Evolutionary conservation across 768 basidiomycete species (phyloP).

Genomic region (Xerocomellus chrysenteron): DNA sequence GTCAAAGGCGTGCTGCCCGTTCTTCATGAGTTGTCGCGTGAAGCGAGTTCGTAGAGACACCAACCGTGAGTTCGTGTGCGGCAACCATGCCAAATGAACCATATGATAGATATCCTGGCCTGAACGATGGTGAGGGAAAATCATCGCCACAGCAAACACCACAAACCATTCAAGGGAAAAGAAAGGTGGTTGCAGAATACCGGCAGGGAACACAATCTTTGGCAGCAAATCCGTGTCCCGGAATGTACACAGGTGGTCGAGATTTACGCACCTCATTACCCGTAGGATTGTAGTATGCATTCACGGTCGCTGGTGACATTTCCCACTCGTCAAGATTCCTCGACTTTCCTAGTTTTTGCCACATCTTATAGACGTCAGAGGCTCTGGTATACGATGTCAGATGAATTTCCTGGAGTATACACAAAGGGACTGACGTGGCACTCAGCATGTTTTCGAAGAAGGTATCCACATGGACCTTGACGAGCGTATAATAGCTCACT

Average conservation of each 20-base stretch:
- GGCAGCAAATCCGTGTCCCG: neutral
- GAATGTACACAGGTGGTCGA: neutral
- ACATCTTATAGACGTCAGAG: conserved; percentile 63
- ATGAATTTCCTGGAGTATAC: neutral
- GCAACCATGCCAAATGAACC: conserved; percentile 93
- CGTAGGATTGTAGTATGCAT: conserved; percentile 86
- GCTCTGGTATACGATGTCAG: conserved; percentile 37
- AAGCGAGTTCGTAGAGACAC: conserved; percentile 16
- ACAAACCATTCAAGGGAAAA: conserved; percentile 75
- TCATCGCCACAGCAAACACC: neutral
- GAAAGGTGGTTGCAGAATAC: conserved; percentile 91
- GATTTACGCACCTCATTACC: conserved; percentile 68
- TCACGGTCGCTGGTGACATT: conserved; percentile 84
- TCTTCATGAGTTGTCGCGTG: neutral
- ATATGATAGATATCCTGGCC: conserved; percentile 88
- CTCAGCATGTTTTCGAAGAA: conserved; percentile 86
- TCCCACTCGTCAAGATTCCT: conserved; percentile 79
- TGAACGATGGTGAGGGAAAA: conserved; percentile 30
- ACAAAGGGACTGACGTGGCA: conserved; percentile 42
- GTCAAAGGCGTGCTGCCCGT: conserved; percentile 79
- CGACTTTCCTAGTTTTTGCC: conserved; percentile 69
- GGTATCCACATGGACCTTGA: conserved; percentile 60
- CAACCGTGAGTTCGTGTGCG: conserved; percentile 85
- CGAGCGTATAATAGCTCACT: conserved; percentile 67
- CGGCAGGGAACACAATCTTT: conserved; percentile 94